Evolutionary conservation across 495 filamentous ascomycete genomes (phyloP).

Genomic region (Ramalina intermedia): DNA sequence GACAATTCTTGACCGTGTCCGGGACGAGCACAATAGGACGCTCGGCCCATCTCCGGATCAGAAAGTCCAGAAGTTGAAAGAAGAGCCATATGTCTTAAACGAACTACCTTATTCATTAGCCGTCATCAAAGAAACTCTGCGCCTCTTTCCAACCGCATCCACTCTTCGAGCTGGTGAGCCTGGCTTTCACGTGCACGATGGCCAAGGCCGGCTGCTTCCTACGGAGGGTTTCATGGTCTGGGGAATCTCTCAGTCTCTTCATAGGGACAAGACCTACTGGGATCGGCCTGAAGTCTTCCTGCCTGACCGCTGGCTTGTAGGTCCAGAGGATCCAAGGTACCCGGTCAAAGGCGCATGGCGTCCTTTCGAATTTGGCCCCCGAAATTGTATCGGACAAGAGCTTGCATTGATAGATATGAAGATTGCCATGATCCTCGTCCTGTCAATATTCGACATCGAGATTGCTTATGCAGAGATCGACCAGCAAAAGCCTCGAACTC

Average conservation of each 20-base stretch:
- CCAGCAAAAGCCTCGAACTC: neutral
- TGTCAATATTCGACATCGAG: constrained; percentile 13
- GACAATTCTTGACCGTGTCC: constrained; percentile 21
- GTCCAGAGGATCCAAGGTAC: too few relatives aligned
- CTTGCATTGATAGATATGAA: constrained; percentile 30
- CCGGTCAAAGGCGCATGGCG: constrained; percentile 23
- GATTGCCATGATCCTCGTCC: constrained; percentile 15
- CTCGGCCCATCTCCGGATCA: constrained; percentile 18
- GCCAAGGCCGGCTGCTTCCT: constrained; percentile 18
- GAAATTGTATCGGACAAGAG: constrained; percentile 37
- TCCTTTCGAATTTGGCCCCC: constrained; percentile 33
- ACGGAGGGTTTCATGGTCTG: constrained; percentile 19
- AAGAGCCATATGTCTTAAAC: constrained; percentile 26
- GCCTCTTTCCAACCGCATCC: constrained; percentile 28
- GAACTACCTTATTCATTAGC: constrained; percentile 29
- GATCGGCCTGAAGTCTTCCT: constrained; percentile 21
- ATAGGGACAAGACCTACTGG: constrained; percentile 20
- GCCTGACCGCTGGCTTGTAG: constrained; percentile 22
- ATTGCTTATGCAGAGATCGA: constrained; percentile 15
- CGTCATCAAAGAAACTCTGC: constrained; percentile 35
- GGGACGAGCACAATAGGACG: constrained; percentile 30
- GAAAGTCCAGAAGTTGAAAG: constrained; percentile 13
- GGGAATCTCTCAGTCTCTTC: constrained; percentile 12
- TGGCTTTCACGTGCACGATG: neutral
- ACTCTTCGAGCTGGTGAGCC: neutral